Evolutionary conservation across 2,329 filamentous ascomycete genomes (phyloP).

Genomic region (Knufia fluminis): DNA sequence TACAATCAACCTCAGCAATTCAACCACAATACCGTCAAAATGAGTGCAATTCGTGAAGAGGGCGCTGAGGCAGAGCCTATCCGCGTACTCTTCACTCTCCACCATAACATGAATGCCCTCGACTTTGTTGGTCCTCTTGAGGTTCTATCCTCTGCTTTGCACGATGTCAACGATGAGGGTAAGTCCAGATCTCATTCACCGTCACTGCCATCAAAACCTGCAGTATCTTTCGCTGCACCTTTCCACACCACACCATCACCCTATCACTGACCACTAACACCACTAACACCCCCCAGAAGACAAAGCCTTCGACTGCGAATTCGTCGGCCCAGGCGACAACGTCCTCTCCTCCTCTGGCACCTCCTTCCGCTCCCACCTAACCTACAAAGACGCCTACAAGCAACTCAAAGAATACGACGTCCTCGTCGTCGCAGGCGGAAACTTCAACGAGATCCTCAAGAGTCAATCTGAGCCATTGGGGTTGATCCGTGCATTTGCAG

Average conservation of each 20-base stretch:
- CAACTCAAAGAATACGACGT: constrained; percentile 67
- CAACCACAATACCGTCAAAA: constrained; percentile 26
- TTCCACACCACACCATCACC: neutral
- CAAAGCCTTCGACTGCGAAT: constrained; percentile 47
- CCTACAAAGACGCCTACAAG: constrained; percentile 69
- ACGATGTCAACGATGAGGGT: constrained; percentile 46
- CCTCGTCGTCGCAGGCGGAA: constrained; percentile 67
- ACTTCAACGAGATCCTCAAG: constrained; percentile 53
- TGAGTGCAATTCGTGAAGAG: constrained; percentile 42
- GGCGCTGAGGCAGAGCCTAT: constrained; percentile 36
- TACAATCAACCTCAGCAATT: neutral
- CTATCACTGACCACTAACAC: neutral
- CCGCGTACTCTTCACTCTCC: constrained; percentile 53
- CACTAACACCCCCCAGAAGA: constrained; percentile 28
- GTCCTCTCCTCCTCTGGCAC: constrained; percentile 54
- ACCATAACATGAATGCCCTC: constrained; percentile 47
- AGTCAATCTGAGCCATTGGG: constrained; percentile 46
- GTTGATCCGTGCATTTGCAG: constrained; percentile 66
- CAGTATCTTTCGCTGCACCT: neutral
- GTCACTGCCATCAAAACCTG: too few species aligned
- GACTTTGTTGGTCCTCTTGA: constrained; percentile 52
- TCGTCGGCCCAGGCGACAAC: constrained; percentile 38
- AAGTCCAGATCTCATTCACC: constrained; percentile 1
- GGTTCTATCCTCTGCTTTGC: constrained; percentile 45
- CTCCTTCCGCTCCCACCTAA: constrained; percentile 63